phyloP scores from a whole-genome alignment of 345 rosid genomes.

The Dipteronia dyeriana region DNA sequence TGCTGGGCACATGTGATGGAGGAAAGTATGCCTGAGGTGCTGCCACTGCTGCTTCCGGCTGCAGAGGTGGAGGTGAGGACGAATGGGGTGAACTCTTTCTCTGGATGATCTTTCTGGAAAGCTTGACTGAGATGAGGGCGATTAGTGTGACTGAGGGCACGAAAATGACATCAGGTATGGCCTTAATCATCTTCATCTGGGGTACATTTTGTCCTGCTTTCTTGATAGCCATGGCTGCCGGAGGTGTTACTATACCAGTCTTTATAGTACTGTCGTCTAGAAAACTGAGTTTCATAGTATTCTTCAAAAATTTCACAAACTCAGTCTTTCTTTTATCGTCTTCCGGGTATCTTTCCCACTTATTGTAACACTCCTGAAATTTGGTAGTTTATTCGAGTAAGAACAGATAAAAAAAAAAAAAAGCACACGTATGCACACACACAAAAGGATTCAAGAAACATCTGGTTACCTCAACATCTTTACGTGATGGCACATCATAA shows the following conservation, averaged over 20 bases:
- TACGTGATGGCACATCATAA: slow-evolving; percentile 61
- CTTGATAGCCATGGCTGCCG: slow-evolving; percentile 89
- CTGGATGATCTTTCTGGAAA: slow-evolving; percentile 59
- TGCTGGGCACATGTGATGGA: too few species aligned
- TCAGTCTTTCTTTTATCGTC: slow-evolving; percentile 29
- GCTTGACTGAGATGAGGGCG: slow-evolving; percentile 66
- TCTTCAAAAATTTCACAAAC: slow-evolving; percentile 49
- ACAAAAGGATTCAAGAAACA: background rate
- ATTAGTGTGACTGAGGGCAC: slow-evolving; percentile 66
- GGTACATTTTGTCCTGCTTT: slow-evolving; percentile 82
- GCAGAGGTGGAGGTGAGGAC: too few species aligned
- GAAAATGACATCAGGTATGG: slow-evolving; percentile 75
- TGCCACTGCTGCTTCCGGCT: too few species aligned
- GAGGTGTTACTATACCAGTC: slow-evolving; percentile 65
- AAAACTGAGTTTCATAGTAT: slow-evolving; percentile 46
- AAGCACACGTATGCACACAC: too few species aligned
- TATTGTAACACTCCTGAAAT: slow-evolving; percentile 40
- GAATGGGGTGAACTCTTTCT: background rate
- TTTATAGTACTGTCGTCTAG: slow-evolving; percentile 60
- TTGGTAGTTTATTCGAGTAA: background rate
- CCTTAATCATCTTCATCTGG: slow-evolving; percentile 58
- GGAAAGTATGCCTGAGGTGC: too few species aligned
- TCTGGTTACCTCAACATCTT: slow-evolving; percentile 47
- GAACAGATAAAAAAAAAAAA: background rate
- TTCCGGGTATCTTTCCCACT: slow-evolving; percentile 44